phyloP scores from a whole-genome alignment of 768 basidiomycete species.

The Boletus bicolor region DNA sequence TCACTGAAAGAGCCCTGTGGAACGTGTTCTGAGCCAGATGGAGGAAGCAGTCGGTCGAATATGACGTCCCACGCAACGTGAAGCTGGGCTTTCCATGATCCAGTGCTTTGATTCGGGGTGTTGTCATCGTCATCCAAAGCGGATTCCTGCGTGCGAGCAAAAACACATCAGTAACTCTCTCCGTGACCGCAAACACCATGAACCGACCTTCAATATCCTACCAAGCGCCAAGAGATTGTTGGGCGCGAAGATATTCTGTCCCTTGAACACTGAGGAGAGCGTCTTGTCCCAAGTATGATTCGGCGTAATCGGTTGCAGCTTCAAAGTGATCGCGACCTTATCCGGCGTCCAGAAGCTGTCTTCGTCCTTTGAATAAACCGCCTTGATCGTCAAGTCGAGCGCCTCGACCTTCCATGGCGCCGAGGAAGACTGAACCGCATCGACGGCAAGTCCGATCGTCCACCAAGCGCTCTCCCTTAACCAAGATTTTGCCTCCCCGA shows the following conservation, averaged over 20 bases:
- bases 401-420: constrained; percentile 74
- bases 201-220: constrained; percentile 69
- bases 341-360: constrained; percentile 74
- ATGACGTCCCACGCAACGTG: constrained; percentile 91
- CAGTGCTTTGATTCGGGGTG: constrained; percentile 46
- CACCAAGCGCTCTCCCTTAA: constrained; percentile 90
- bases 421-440: constrained; percentile 53
- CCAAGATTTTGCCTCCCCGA: constrained; percentile 88
- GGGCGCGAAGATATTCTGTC: constrained; percentile 60
- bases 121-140: constrained; percentile 47
- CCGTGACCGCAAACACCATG: not conserved
- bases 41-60: constrained; percentile 68
- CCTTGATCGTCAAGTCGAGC: constrained; percentile 45
- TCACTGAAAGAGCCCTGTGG: constrained; percentile 73
- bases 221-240: constrained; percentile 75
- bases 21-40: constrained; percentile 32
- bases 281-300: constrained; percentile 64
- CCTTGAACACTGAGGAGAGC: constrained; percentile 74
- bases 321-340: constrained; percentile 77
- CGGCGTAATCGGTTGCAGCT: constrained; percentile 60
- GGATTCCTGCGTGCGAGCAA: constrained; percentile 46
- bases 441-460: constrained; percentile 62
- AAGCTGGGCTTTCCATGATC: constrained; percentile 83
- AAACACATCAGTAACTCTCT: constrained; percentile 7
- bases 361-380: constrained; percentile 40